Percentiles rank a stretch among this genome's conserved stretches.
phyloP scores from a whole-genome alignment of 441 rosid genomes.

The Pelargonium fulgidum region DNA sequence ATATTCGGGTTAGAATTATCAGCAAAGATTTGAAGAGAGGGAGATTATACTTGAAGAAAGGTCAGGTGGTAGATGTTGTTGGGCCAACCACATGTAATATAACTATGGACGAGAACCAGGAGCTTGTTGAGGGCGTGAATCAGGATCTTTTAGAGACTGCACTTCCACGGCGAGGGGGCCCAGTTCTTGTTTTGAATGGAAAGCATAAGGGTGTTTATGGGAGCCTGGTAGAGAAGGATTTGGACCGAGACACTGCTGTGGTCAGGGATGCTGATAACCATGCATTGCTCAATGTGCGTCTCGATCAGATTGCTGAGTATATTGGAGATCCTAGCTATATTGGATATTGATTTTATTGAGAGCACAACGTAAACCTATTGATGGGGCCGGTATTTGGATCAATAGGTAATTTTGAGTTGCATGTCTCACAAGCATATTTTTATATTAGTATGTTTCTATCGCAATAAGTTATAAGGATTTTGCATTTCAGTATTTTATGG shows the following conservation, averaged over 20 bases:
- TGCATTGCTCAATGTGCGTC: conserved; percentile 48
- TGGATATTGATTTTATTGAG: conserved; percentile 39
- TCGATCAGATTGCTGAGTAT: conserved; percentile 84
- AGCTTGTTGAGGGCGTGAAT: conserved; percentile 60
- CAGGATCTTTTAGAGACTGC: conserved; percentile 78
- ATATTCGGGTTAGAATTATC: conserved; percentile 56
- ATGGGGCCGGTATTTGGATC: too few species aligned
- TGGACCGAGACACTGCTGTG: conserved; percentile 53
- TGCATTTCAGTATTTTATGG: not conserved
- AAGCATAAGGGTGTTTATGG: conserved; percentile 57
- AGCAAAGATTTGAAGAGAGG: conserved; percentile 67
- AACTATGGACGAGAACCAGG: conserved; percentile 57
- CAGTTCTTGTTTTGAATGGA: conserved; percentile 54
- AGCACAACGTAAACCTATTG: not conserved
- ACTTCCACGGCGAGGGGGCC: conserved; percentile 58
- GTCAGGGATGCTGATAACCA: conserved; percentile 57
- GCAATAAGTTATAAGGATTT: not conserved
- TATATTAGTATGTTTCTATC: not conserved
- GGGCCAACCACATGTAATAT: conserved; percentile 60
- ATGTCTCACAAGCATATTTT: not conserved
- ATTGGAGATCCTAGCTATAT: conserved; percentile 59
- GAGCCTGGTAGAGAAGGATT: conserved; percentile 52
- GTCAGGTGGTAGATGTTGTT: conserved; percentile 57
- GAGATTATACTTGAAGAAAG: conserved; percentile 66
- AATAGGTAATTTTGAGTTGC: not conserved